A percentile compares a stretch with the other conserved stretches of the same genome.
phyloP scores from a whole-genome alignment of 805 yeast species.

The Metschnikowia cerradonensis region DNA sequence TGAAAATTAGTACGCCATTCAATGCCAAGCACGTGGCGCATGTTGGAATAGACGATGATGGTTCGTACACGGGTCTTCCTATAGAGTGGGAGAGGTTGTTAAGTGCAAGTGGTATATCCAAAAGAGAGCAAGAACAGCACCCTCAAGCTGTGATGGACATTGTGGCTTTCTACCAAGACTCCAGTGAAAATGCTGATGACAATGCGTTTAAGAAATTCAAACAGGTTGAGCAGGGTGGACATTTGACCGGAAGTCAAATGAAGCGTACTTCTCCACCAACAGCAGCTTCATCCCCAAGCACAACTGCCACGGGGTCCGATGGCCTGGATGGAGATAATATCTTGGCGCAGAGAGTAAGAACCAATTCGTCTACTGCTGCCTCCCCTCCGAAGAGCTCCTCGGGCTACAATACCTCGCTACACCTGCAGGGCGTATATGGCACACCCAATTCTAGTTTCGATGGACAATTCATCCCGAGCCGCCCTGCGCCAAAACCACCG shows the following conservation, averaged over 20 bases:
- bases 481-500: conserved; percentile 68
- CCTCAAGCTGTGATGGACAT: conserved; percentile 94
- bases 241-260: not conserved
- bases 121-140: conserved; percentile 82
- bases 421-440: not conserved
- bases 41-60: conserved; percentile 85
- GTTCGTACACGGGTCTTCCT: conserved; percentile 89
- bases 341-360: not conserved
- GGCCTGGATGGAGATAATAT: not conserved
- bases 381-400: conserved; percentile 1
- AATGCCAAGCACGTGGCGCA: conserved; percentile 89
- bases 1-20: conserved; percentile 85
- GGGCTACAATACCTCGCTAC: not conserved
- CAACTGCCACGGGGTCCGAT: conserved; percentile 21
- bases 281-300: conserved; percentile 26
- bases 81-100: conserved; percentile 86
- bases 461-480: conserved; percentile 53
- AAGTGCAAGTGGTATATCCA: conserved; percentile 81
- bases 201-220: conserved; percentile 43
- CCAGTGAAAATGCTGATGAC: conserved; percentile 41
- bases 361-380: not conserved
- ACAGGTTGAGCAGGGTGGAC: conserved; percentile 18
- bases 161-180: conserved; percentile 76
- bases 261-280: conserved; percentile 23
- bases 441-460: conserved; percentile 17